Conservation (phyloP, 1,284 basidiomycete species). For the Ustilago esculenta region DNA sequence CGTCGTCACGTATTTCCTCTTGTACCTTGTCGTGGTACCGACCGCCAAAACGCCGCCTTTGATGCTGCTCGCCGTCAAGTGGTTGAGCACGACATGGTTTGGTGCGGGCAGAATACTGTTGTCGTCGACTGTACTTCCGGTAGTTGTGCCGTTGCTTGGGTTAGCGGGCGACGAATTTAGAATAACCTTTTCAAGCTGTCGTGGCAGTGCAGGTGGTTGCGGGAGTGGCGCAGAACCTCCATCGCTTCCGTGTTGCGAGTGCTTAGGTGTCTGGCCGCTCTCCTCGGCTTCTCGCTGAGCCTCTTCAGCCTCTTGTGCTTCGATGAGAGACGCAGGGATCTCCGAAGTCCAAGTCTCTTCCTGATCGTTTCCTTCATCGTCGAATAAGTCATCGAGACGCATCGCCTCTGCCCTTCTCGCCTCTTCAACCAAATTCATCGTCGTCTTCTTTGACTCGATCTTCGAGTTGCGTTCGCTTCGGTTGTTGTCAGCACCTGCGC, state of each 20-base stretch:
- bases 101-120: constrained; percentile 86
- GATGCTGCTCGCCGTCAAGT: constrained; percentile 94
- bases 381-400: constrained; percentile 60
- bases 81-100: constrained; percentile 92
- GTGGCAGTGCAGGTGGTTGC: constrained; percentile 77
- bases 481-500: constrained; percentile 18
- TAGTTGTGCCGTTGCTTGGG: constrained; percentile 37
- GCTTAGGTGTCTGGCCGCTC: constrained; percentile 11
- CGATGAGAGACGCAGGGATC: constrained; percentile 66
- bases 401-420: constrained; percentile 47
- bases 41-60: constrained; percentile 92
- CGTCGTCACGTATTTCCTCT: constrained; percentile 83
- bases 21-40: constrained; percentile 90
- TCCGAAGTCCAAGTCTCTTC: constrained; percentile 67
- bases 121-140: constrained; percentile 77
- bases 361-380: constrained; percentile 49
- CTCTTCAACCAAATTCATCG: constrained; percentile 53
- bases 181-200: constrained; percentile 93
- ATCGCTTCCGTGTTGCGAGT: constrained; percentile 22
- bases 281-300: constrained; percentile 50
- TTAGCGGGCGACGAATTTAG: constrained; percentile 73
- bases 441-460: constrained; percentile 49
- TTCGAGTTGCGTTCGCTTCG: constrained; percentile 46
- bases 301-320: constrained; percentile 64
- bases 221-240: constrained; percentile 38